A percentile compares a stretch with the other conserved stretches of the same genome.
Conservation (phyloP, 768 basidiomycete genomes). For the Calocera cornea region DNA sequence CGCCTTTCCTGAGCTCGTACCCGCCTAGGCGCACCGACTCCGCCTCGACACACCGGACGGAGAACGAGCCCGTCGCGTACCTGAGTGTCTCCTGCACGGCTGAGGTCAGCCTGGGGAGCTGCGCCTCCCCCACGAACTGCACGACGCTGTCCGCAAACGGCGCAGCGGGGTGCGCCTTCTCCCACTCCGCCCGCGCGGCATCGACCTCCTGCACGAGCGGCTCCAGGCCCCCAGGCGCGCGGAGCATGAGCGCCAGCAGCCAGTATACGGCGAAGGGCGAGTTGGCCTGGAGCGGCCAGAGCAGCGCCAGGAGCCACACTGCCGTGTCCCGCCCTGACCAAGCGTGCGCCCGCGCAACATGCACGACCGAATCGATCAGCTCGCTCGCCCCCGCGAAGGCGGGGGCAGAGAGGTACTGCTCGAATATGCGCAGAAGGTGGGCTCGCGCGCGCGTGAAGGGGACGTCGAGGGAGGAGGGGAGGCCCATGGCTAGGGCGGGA, state of each 20-base stretch:
- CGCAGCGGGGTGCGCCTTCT: slow-evolving; percentile 8
- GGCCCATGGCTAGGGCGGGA: not conserved
- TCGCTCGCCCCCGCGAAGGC: slow-evolving; percentile 12
- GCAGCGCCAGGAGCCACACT: slow-evolving; percentile 9
- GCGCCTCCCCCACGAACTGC: not conserved
- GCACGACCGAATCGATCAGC: slow-evolving; percentile 7
- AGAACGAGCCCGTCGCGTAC: slow-evolving; percentile 12
- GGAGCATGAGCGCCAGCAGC: slow-evolving; percentile 15
- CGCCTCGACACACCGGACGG: slow-evolving; percentile 14
- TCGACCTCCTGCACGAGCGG: slow-evolving; percentile 17
- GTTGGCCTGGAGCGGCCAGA: slow-evolving; percentile 20
- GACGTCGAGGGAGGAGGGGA: not conserved
- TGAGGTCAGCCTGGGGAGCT: slow-evolving; percentile 17
- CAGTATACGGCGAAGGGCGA: slow-evolving; percentile 17
- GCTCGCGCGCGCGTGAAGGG: not conserved
- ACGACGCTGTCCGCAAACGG: not conserved
- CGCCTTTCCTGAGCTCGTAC: slow-evolving; percentile 13
- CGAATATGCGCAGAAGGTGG: slow-evolving; percentile 10
- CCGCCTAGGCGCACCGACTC: slow-evolving; percentile 13
- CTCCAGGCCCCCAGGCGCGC: slow-evolving; percentile 15
- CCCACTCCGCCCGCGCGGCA: slow-evolving; percentile 10
- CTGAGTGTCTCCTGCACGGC: slow-evolving; percentile 20
- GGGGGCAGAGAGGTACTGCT: slow-evolving; percentile 14
- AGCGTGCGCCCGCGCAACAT: not conserved
- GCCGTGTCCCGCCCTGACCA: slow-evolving; percentile 15